These are phyloP conservation scores for Pichia sp. DNA, from an alignment of 1,139 yeast species.

Conservation along the genomic window DNA sequence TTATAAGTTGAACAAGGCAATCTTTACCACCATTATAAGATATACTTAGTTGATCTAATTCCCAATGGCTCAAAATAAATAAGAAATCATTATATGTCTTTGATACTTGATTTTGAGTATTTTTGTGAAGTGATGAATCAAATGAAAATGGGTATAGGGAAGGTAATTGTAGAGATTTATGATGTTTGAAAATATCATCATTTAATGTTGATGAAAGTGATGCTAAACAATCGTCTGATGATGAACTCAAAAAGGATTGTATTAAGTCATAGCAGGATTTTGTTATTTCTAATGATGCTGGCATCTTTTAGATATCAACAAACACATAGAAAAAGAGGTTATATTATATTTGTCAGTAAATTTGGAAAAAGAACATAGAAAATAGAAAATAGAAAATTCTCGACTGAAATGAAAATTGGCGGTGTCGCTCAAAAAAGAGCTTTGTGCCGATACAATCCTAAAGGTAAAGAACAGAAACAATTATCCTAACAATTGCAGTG, in stretches of 20 bases:
- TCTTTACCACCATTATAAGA: slow-evolving; percentile 91
- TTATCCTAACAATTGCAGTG: too few relatives aligned
- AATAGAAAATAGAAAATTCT: neutral
- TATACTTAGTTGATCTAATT: slow-evolving; percentile 54
- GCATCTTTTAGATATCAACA: neutral
- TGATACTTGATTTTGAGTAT: slow-evolving; percentile 2
- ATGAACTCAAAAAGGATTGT: neutral
- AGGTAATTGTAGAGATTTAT: slow-evolving; percentile 5
- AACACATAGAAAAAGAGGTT: neutral
- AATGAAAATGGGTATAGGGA: slow-evolving; percentile 7
- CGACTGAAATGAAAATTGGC: neutral
- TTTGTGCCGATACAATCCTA: neutral
- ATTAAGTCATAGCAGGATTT: slow-evolving; percentile 2
- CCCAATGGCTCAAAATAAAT: slow-evolving; percentile 30
- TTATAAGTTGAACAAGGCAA: slow-evolving; percentile 72
- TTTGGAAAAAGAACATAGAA: neutral
- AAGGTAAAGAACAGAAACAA: too few relatives aligned
- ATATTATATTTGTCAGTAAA: neutral
- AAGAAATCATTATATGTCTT: slow-evolving; percentile 9
- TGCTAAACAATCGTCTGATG: neutral
- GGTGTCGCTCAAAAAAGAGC: neutral
- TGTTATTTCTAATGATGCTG: neutral
- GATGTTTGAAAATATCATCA: neutral
- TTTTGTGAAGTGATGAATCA: slow-evolving; percentile 1
- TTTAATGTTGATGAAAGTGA: neutral